These are phyloP conservation scores for Centrapalus pauciflorus DNA, from an alignment of 129 eudicot genomes.

Conservation along the genomic window DNA sequence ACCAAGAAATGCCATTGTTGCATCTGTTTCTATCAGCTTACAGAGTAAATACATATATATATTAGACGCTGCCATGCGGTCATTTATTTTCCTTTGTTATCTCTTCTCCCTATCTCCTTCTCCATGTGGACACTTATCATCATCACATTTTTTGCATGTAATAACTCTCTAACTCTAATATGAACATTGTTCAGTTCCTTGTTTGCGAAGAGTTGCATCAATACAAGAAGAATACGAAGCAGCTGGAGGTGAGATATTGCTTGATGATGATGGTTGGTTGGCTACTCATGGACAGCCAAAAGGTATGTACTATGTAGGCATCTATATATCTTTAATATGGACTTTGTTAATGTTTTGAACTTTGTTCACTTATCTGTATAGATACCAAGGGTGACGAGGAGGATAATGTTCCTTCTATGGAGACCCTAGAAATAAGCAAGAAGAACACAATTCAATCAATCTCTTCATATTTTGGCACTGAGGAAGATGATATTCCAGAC, in stretches of 20 bases:
- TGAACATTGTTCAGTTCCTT: slow-evolving; percentile 57
- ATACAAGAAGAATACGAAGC: slow-evolving; percentile 95
- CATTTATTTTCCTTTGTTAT: neutral
- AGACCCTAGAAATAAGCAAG: slow-evolving; percentile 74
- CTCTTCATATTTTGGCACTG: slow-evolving; percentile 76
- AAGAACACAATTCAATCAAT: slow-evolving; percentile 63
- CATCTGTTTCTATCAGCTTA: neutral
- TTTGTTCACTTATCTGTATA: slow-evolving; percentile 25
- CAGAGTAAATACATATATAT: neutral
- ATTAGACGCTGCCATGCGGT: neutral
- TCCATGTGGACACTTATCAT: neutral
- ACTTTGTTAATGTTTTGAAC: slow-evolving; percentile 3
- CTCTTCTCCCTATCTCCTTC: neutral
- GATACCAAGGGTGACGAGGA: slow-evolving; percentile 60
- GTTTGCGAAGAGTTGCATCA: slow-evolving; percentile 88
- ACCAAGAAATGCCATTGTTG: neutral
- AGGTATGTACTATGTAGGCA: slow-evolving; percentile 44
- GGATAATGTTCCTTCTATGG: slow-evolving; percentile 86
- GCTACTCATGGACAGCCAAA: slow-evolving; percentile 97
- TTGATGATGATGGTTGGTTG: slow-evolving; percentile 94
- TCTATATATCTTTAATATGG: neutral
- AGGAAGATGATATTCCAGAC: slow-evolving; percentile 89
- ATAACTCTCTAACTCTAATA: neutral
- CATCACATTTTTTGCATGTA: neutral
- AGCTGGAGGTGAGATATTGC: slow-evolving; percentile 92